Percentiles rank a stretch among this genome's conserved stretches.
These are phyloP conservation scores for Chrysosporium queenslandicum DNA, from an alignment of 2,329 filamentous ascomycete genomes.

Conservation along the genomic window DNA sequence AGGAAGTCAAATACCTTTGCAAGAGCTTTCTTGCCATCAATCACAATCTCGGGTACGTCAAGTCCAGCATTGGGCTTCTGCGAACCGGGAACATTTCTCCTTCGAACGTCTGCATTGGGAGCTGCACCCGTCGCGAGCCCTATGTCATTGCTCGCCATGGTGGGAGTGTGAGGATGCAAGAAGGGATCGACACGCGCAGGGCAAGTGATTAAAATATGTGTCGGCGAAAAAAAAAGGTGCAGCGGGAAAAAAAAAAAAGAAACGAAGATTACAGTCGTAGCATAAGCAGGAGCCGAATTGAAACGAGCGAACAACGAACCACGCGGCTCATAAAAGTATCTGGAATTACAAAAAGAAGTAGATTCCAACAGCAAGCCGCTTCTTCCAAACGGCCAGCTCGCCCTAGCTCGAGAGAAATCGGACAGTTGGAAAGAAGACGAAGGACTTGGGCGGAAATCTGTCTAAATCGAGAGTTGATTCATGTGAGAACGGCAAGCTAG, in stretches of 20 bases:
- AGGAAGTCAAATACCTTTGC: no score
- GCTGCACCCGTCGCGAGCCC: conserved; percentile 30
- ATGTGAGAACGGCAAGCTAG: conserved; percentile 6
- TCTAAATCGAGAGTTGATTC: conserved; percentile 1
- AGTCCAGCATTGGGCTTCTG: conserved; percentile 22
- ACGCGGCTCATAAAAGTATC: neutral
- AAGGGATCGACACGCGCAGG: neutral
- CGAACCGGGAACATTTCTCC: conserved; percentile 33
- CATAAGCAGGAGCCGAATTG: conserved; percentile 4
- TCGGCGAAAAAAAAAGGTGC: neutral
- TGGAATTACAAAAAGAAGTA: neutral
- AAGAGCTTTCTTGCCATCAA: conserved; percentile 29
- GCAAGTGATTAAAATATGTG: neutral
- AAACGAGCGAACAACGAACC: conserved; percentile 9
- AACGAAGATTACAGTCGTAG: conserved; percentile 2
- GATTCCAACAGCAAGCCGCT: neutral
- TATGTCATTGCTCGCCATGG: conserved; percentile 27
- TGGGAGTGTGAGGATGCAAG: conserved; percentile 8
- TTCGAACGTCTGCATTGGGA: conserved; percentile 30
- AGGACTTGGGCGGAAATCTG: neutral
- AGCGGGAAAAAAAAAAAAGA: neutral
- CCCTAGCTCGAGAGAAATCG: neutral
- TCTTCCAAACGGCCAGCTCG: neutral
- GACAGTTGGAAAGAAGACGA: neutral
- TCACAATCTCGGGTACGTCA: conserved; percentile 14